Evolutionary conservation across 495 filamentous ascomycete genomes (phyloP).

Genomic region (Trichocladium uniseriatum): DNA sequence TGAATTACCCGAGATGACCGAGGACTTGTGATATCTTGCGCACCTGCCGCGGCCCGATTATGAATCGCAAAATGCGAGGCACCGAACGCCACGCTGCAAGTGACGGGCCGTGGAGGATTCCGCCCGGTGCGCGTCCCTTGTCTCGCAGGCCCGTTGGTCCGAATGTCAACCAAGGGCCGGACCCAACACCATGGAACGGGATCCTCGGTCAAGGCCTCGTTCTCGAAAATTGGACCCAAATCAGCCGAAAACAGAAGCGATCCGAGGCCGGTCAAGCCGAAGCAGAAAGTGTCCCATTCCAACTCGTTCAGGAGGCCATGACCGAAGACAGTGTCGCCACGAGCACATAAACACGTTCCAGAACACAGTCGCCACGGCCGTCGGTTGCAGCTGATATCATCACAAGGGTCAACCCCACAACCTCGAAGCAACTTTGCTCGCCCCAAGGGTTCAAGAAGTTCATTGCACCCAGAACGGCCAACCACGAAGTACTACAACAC

Average conservation of each 20-base stretch:
- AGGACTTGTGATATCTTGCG: neutral
- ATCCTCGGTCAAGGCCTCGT: neutral
- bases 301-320: neutral
- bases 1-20: constrained; percentile 5
- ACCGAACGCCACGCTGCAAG: neutral
- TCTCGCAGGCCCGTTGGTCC: neutral
- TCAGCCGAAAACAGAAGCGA: neutral
- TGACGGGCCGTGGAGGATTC: neutral
- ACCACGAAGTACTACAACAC: no score
- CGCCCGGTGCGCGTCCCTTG: no score
- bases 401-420: neutral
- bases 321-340: neutral
- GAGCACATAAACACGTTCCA: neutral
- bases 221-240: neutral
- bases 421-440: no score
- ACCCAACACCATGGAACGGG: neutral
- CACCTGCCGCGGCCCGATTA: neutral
- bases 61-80: neutral
- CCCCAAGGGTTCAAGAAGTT: no score
- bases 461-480: no score
- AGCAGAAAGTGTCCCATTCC: neutral
- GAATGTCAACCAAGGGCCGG: neutral
- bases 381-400: neutral
- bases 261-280: neutral
- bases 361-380: neutral